Conservation (phyloP, 371 early-diverging fungal genomes). For the Syncephalastrum contaminatum region DNA sequence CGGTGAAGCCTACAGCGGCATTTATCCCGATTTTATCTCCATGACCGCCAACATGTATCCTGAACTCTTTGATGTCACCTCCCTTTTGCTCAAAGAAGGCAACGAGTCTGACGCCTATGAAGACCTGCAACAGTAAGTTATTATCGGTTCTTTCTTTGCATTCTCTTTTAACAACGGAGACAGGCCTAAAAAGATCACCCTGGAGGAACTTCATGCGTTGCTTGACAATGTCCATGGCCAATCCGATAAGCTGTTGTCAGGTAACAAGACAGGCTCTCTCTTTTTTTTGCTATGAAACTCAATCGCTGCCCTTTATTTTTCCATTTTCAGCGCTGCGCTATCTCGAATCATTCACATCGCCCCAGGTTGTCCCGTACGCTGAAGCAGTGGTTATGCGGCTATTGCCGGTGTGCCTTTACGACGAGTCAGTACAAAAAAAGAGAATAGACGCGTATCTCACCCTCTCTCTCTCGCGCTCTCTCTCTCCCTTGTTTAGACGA, state of each 20-base stretch:
- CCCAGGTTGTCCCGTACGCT: slow-evolving; percentile 3
- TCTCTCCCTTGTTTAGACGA: slow-evolving; percentile 2
- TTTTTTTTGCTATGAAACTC: neutral
- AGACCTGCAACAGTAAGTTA: neutral
- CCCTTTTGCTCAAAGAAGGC: slow-evolving; percentile 42
- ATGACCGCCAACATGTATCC: slow-evolving; percentile 46
- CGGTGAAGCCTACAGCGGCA: slow-evolving; percentile 31
- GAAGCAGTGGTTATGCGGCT: slow-evolving; percentile 18
- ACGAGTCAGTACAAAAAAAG: slow-evolving; percentile 16
- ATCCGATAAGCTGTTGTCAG: neutral
- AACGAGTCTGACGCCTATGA: slow-evolving; percentile 18
- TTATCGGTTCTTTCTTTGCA: neutral
- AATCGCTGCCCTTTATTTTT: neutral
- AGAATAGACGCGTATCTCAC: neutral
- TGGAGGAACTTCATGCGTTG: too few species aligned
- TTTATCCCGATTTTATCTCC: slow-evolving; percentile 44
- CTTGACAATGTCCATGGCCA: too few species aligned
- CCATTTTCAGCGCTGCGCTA: neutral
- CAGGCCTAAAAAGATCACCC: too few species aligned
- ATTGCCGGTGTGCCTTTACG: slow-evolving; percentile 23
- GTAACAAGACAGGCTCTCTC: neutral
- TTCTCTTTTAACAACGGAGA: neutral
- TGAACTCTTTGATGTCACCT: slow-evolving; percentile 49
- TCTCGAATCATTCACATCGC: neutral
- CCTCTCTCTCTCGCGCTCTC: too few species aligned